Evolutionary conservation across 345 rosid genomes (phyloP).

Genomic region (Gossypium thurberi): DNA sequence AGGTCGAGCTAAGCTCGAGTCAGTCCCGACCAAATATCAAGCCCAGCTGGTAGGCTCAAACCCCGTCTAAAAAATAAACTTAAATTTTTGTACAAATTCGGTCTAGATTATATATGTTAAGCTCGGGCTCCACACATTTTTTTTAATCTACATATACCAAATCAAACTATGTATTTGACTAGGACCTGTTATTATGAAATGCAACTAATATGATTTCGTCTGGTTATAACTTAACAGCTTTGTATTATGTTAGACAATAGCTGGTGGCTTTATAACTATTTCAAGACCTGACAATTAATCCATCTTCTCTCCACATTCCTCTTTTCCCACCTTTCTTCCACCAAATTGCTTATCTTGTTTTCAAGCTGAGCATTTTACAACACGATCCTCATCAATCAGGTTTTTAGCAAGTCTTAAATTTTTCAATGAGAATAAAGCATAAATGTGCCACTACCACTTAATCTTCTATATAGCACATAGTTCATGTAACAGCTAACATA

Average conservation of each 20-base stretch:
- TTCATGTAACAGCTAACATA: neutral
- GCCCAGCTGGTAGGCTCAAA: too few relatives aligned
- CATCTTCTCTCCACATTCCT: neutral
- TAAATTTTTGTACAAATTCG: too few relatives aligned
- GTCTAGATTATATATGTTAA: too few relatives aligned
- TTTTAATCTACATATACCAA: too few relatives aligned
- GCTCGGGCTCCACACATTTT: too few relatives aligned
- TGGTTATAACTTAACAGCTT: neutral
- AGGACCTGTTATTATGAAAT: neutral
- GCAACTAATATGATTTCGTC: neutral
- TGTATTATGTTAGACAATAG: neutral
- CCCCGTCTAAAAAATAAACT: too few relatives aligned
- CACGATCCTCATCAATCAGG: conserved; percentile 1
- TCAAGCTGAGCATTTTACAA: neutral
- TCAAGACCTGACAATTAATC: neutral
- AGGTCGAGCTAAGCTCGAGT: too few relatives aligned
- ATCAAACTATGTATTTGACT: too few relatives aligned
- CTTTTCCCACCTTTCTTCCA: neutral
- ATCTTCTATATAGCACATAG: neutral
- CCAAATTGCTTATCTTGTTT: neutral
- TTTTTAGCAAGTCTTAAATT: neutral
- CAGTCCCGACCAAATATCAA: too few relatives aligned
- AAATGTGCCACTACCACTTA: neutral
- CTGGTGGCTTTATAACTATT: neutral
- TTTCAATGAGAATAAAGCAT: neutral